Evolutionary conservation across 148 eudicot genomes (phyloP), one percentile per base, ranked within the genome.

Genomic region (Vaccinium macrocarpon): DNA sequence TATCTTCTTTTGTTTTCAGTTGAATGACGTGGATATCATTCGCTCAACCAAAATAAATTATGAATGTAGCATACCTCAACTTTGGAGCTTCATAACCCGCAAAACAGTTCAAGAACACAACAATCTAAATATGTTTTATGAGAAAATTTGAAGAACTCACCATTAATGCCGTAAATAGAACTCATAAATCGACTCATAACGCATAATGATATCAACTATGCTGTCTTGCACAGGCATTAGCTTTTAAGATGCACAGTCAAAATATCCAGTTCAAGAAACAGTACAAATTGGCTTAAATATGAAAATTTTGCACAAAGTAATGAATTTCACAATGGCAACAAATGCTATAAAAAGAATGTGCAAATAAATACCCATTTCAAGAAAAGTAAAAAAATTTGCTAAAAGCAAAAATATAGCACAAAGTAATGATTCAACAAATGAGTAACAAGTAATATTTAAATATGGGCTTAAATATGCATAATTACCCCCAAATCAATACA

Each of bases 11-110:
- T n/a, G 71, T 9, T 64, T 64, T 23, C 71, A 23, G 71, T 25
- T 21, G 71, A 10, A 10, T 64, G 29, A 23, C 10, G 10, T 27
- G n/a, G 25, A 23, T 6, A 23, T 23, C 14, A 6, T 64, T n/a
- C 68, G 23, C 23, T 64, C 29, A 64, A 64, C 6, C 71, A n/a
- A n/a, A n/a, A n/a, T n/a, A n/a, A n/a, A n/a, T n/a, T n/a, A n/a
- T n/a, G n/a, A n/a, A n/a, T n/a, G n/a, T n/a, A n/a, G 32, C 19
- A 32, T 91, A 93, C 97, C 97, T 93, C 86, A 93, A 80, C 23
- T 89, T 90, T 82, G 93, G 95, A 80, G 93, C 90, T 89, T 90
- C 96, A 88, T 84, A 91, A 68, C 96, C 96, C 91, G 91, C 87
- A 87, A 78, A 83, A 80, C 70, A 57, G 4, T 55, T 32, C 5